A percentile compares a stretch with the other conserved stretches of the same genome.
These are phyloP conservation scores for Mortierella claussenii DNA, from an alignment of 192 early-diverging fungal genomes.

Conservation along the genomic window DNA sequence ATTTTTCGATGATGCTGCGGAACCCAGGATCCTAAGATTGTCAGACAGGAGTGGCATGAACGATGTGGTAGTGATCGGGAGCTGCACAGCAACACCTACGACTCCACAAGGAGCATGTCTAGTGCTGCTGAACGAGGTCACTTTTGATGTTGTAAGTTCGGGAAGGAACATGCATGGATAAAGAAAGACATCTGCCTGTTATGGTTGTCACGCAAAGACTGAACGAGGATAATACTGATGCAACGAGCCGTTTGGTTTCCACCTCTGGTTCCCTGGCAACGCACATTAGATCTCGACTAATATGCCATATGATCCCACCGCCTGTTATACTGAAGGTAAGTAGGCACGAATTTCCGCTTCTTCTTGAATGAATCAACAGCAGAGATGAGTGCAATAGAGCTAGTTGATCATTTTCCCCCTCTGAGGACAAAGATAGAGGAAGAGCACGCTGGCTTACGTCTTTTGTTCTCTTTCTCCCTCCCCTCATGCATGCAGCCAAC, in stretches of 20 bases:
- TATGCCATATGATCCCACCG: constrained; percentile 9
- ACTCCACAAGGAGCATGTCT: not conserved
- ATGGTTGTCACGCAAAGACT: not conserved
- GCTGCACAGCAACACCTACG: not conserved
- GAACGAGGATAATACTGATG: too few relatives aligned
- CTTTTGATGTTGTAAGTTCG: not conserved
- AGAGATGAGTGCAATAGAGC: too few relatives aligned
- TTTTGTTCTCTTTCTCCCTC: not conserved
- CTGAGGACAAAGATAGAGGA: not conserved
- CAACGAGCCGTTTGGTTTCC: too few relatives aligned
- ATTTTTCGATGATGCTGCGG: not conserved
- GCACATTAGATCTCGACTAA: not conserved
- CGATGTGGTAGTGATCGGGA: constrained; percentile 7
- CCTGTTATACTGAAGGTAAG: constrained; percentile 6
- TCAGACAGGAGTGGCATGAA: not conserved
- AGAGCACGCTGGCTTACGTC: not conserved
- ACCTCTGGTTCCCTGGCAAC: not conserved
- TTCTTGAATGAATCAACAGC: not conserved
- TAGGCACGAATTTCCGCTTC: not conserved
- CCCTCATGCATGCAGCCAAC: constrained; percentile 4
- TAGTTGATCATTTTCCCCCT: too few relatives aligned
- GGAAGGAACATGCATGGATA: not conserved
- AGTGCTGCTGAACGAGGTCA: not conserved
- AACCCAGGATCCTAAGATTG: constrained; percentile 4
- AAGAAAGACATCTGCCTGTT: not conserved